These are phyloP conservation scores for Penicillium silybi DNA, from an alignment of 495 filamentous ascomycete genomes.

Conservation along the genomic window DNA sequence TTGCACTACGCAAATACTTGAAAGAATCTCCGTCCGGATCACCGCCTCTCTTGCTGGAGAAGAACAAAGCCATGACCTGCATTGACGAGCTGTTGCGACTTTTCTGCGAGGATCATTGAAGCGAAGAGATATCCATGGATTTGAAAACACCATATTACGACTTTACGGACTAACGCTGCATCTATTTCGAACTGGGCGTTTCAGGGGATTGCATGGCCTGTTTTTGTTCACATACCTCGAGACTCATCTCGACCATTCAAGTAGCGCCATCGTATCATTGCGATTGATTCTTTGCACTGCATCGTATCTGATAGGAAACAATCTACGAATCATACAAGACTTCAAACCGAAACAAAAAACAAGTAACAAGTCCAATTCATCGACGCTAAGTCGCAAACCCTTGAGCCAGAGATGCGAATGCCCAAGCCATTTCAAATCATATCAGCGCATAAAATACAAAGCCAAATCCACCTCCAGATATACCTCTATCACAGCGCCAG, in stretches of 20 bases:
- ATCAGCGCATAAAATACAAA: conserved; percentile 23
- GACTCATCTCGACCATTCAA: background rate
- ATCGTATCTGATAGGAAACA: background rate
- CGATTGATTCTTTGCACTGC: background rate
- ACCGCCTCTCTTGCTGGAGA: conserved; percentile 31
- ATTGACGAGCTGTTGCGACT: conserved; percentile 44
- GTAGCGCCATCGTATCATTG: background rate
- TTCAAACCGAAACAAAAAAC: background rate
- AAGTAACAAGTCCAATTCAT: conserved; percentile 8
- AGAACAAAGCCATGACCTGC: conserved; percentile 42
- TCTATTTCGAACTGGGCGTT: conserved; percentile 12
- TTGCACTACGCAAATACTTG: conserved; percentile 52
- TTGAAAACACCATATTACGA: conserved; percentile 15
- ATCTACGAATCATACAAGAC: background rate
- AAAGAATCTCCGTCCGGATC: conserved; percentile 17
- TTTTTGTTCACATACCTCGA: background rate
- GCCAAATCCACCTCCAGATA: background rate
- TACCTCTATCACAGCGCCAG: conserved; percentile 60
- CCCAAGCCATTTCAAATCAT: conserved; percentile 14
- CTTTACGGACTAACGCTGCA: conserved; percentile 14
- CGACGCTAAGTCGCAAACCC: conserved; percentile 17
- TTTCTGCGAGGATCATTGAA: conserved; percentile 43
- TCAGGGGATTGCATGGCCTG: background rate
- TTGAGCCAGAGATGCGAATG: conserved; percentile 10
- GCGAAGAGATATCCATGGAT: background rate